Base-by-base conservation (phyloP, 1,284 basidiomycete species). In the Ceratobasidium papillatum region DNA sequence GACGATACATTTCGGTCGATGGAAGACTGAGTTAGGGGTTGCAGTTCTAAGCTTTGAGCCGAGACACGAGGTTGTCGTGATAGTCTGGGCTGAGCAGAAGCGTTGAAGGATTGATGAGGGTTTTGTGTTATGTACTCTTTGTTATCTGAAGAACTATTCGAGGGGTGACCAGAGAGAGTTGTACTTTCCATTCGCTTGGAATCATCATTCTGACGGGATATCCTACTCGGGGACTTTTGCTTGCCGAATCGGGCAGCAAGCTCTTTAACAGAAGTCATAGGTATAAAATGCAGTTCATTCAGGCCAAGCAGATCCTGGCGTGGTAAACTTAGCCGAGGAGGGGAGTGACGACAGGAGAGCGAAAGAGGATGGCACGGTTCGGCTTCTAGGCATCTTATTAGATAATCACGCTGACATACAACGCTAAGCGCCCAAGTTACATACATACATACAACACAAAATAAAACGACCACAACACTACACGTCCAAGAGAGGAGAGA, bases 361-460 rank as follows among this genome's bases (percentile, higher is more conserved):
- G 17, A 58, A 58, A 34, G 54, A 30, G 54, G 54, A 36, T 32
- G 25, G 52, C 52, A 54, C 52, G n/a, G 52, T 19, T 54, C 52
- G 52, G 52, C 52, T 30, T 32, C 30, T 11, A 11, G 17, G 9
- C n/a, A 17, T 30, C 8, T 30, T 30, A 34, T 58, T 58, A 58
- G 32, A 34, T 58, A 58, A 58, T 58, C 54, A 34, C 12, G 54
- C 30, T 49, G 32, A 36, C 54, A 34, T 3, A 58, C 9, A 11
- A 58, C 30, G 12, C 30, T n/a, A 58, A 58, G 54, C 54, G 54
- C 54, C 54, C 30, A n/a, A 4, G 36, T 58, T 58, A 58, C 54
- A 58, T 58, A 58, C 7, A 58, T 58, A 58, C n/a, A 58, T 36
- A 58, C 54, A 58, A 58, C 30, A n/a, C 7, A 58, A n/a, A 58